A percentile compares a stretch with the other conserved stretches of the same genome.
Evolutionary conservation across 805 yeast genomes (phyloP).

Genomic region (Sungouiozyma intestinalis): DNA sequence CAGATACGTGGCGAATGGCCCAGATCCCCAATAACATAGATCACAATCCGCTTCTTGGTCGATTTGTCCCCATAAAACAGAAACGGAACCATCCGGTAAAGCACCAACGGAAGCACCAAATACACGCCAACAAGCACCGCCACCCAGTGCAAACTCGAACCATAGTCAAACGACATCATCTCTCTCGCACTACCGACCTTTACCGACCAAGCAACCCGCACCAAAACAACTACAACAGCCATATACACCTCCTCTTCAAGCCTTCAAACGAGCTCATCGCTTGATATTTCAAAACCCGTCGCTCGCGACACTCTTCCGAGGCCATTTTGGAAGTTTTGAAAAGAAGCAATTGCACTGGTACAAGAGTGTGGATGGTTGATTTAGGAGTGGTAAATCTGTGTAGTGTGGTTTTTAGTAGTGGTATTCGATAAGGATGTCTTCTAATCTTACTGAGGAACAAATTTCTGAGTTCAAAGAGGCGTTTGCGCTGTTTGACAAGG

Average conservation of each 20-base stretch:
- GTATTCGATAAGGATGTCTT: conserved; percentile 25
- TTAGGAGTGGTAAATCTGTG: too few species aligned
- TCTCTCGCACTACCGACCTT: too few species aligned
- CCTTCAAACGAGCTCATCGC: too few species aligned
- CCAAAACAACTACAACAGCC: too few species aligned
- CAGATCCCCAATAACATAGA: conserved; percentile 83
- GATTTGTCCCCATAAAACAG: conserved; percentile 28
- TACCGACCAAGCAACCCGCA: too few species aligned
- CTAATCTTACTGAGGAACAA: conserved; percentile 86
- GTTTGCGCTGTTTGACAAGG: conserved; percentile 91
- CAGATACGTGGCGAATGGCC: conserved; percentile 94
- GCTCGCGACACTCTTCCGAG: too few species aligned
- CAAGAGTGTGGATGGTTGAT: too few species aligned
- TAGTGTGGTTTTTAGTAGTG: too few species aligned
- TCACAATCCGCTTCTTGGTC: conserved; percentile 46
- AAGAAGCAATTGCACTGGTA: too few species aligned
- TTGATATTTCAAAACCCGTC: too few species aligned
- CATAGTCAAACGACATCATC: neutral
- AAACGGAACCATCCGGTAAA: conserved; percentile 28
- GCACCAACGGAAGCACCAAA: conserved; percentile 30
- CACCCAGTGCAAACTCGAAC: conserved; percentile 5
- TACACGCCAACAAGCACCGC: conserved; percentile 30
- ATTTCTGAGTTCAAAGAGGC: conserved; percentile 97
- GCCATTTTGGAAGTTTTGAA: too few species aligned
- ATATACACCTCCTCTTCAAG: too few species aligned